Evolutionary conservation across 441 rosid genomes (phyloP), one percentile per base, ranked within the genome.

Genomic region (Flueggea neowawraea): DNA sequence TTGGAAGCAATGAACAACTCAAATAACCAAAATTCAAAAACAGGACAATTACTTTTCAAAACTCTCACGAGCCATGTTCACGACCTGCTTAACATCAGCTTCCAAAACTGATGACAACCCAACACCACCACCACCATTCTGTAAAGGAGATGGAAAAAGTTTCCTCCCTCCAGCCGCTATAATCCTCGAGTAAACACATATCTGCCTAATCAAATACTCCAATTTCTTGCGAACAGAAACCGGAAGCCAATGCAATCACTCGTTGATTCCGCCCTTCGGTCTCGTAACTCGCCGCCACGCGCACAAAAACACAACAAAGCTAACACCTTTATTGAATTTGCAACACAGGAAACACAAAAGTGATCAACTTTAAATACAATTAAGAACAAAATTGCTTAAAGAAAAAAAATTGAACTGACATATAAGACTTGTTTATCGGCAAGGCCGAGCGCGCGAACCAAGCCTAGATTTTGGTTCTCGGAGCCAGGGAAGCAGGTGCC

Each of bases 191-290:
- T 84, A 88, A 61, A 74, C 70, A 65, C 61, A 86, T 32, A 93
- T 33, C 60, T 70, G 77, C 71, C 81, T 70, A 33, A 85, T 68
- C 58, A 90, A 65, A 60, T 72, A 82, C 51, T 84, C 70, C 62
- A 94, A 61, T 71, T 61, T 81, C 64, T 89, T 89, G 80, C 91
- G 99, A 61, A 91, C 71, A 65, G 82, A 81, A 64, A 89, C 88
- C 11, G 99, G 99, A 6, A 94, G 88, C 90, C 95, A 94, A 59
- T 85, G 97, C 6, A 91, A 75, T 95, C 96, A 91, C 66, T 89
- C 97, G 63, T 94, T 79, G 10, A 91, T 50, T 54, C 97, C 96
- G 62, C 96, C 99, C 76, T 84, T 91, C 3, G 99, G 99, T 71
- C 99, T 82, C 4, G 91, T 87, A 66, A 94, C 94, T 70, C 96